Evolutionary conservation across 192 early-diverging fungal species (phyloP), one percentile per base, ranked within the genome.

Genomic region (Coemansia sp.): DNA sequence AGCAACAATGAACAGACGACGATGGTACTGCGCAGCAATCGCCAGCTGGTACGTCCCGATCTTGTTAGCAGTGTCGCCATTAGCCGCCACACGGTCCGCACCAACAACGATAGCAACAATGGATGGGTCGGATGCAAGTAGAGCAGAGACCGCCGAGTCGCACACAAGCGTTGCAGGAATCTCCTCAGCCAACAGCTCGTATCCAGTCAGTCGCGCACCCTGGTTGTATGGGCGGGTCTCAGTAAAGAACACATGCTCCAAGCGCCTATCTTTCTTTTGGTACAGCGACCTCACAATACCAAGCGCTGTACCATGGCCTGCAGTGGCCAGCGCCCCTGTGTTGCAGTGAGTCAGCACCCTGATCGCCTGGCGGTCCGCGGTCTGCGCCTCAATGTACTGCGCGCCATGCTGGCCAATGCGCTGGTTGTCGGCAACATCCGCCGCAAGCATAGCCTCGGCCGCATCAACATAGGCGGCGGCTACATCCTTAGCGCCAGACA

Each of bases 221-320:
- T 99, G 95, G 80, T 98, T 99, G 73, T 99, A 99, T 3, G 97
- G 97, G 31, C 97, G 81, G 10, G 97, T 99, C 67, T 99, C 96
- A 7, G 95, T 94, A 76, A 92, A 99, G 57, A 87, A 98, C 25
- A 88, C 92, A 50, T 92, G 94, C 1, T 83, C 82, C 23, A 96
- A 75, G 54, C 19, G 3, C 66, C 71, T 38, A 6, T 67, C 55
- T 2, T 57, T 52, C 50, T 48, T 25, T 22, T 48, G 45, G 23
- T 93, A 80, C 37, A 99, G 67, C 17, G 87, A 81, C 13, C 95
- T 86, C 48, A 97, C 89, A 50, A 99, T 95, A 25, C 97, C 97
- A 40, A 99, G 81, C 6, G 95, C 97, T 7, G 95, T 99, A 17
- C 95, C 95, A 67, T 92, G 87, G 14, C 89, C 89, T 14, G 87